A percentile compares a stretch with the other conserved stretches of the same genome.
Conservation (phyloP, 768 basidiomycete species). For the Cyclocybe cylindracea region DNA sequence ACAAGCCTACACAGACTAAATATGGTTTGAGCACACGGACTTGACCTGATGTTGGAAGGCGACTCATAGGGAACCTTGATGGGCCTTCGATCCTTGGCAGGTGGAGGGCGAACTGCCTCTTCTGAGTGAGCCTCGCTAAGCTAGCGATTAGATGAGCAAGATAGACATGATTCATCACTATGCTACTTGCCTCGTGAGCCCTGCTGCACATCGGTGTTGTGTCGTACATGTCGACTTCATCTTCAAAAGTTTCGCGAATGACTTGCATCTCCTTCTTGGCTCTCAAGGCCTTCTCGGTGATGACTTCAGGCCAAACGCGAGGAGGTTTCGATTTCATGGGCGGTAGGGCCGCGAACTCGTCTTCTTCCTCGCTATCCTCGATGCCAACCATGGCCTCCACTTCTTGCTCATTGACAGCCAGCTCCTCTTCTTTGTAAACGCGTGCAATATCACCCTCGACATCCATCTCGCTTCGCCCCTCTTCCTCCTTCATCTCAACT, state of each 20-base stretch:
- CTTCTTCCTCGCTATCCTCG: slow-evolving; percentile 39
- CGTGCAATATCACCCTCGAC: slow-evolving; percentile 45
- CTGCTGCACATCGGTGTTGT: no score
- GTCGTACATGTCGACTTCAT: slow-evolving; percentile 75
- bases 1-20: no score
- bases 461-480: slow-evolving; percentile 60
- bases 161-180: no score
- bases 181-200: no score
- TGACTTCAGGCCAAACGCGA: slow-evolving; percentile 72
- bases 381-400: slow-evolving; percentile 66
- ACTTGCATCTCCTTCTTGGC: slow-evolving; percentile 65
- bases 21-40: no score
- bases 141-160: slow-evolving; percentile 37
- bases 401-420: slow-evolving; percentile 53
- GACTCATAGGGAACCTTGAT: no score
- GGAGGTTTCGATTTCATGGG: slow-evolving; percentile 37
- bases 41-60: no score
- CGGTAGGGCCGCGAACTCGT: slow-evolving; percentile 23
- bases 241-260: slow-evolving; percentile 68
- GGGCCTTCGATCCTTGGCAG: slow-evolving; percentile 83
- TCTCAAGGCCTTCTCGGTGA: slow-evolving; percentile 57
- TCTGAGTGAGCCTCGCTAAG: slow-evolving; percentile 86
- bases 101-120: slow-evolving; percentile 78
- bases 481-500: slow-evolving; percentile 30
- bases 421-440: slow-evolving; percentile 42